A percentile compares a stretch with the other conserved stretches of the same genome.
phyloP scores from a whole-genome alignment of 2,329 filamentous ascomycete species.

The Alternaria viburni region DNA sequence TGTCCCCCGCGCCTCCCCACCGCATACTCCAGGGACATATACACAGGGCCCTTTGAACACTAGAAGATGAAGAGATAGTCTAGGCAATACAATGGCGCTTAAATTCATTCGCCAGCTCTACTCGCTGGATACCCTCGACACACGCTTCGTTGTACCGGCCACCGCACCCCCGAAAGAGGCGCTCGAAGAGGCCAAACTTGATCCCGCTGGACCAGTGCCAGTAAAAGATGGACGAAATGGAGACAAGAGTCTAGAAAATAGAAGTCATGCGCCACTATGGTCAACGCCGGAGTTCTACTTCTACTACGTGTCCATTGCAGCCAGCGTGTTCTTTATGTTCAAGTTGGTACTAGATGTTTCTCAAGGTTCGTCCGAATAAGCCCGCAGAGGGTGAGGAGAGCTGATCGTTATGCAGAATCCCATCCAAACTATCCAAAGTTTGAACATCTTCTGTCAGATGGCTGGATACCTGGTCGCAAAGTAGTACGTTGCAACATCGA shows the following conservation, averaged over 20 bases:
- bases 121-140: conserved; percentile 72
- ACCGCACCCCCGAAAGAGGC: conserved; percentile 63
- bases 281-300: conserved; percentile 82
- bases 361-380: conserved; percentile 61
- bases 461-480: conserved; percentile 92
- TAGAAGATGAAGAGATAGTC: conserved; percentile 31
- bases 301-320: conserved; percentile 73
- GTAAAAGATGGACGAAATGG: conserved; percentile 31
- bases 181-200: conserved; percentile 42
- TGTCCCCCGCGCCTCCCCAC: conserved; percentile 20
- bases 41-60: not conserved
- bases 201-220: conserved; percentile 40
- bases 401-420: conserved; percentile 61
- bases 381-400: not conserved
- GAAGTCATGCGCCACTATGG: conserved; percentile 75
- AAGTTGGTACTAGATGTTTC: conserved; percentile 89
- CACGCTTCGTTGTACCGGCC: conserved; percentile 74
- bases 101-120: conserved; percentile 62
- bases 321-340: conserved; percentile 83
- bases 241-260: conserved; percentile 44
- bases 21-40: conserved; percentile 7
- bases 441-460: conserved; percentile 71
- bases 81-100: conserved; percentile 45
- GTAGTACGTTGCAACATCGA: conserved; percentile 63
- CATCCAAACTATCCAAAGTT: conserved; percentile 83